Evolutionary conservation across 805 yeast species (phyloP).

Genomic region (Huiozyma sinensis): DNA sequence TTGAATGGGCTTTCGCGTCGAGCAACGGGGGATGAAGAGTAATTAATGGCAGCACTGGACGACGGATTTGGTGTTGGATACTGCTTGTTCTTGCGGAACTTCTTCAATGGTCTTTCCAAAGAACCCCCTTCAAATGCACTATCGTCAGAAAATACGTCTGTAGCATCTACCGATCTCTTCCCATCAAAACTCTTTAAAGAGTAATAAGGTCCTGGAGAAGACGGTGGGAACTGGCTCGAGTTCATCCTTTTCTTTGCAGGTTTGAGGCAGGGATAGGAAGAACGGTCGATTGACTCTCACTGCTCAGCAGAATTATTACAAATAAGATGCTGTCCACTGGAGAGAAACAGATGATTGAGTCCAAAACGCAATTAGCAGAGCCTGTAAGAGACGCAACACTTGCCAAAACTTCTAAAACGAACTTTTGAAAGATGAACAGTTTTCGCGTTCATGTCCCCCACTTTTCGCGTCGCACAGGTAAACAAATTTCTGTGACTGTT

Average conservation of each 20-base stretch:
- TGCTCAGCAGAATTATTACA: too few relatives aligned
- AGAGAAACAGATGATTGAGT: too few relatives aligned
- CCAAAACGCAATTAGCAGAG: too few relatives aligned
- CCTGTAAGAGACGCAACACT: too few relatives aligned
- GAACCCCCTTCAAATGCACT: not conserved
- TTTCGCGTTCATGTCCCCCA: too few relatives aligned
- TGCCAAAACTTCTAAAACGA: too few relatives aligned
- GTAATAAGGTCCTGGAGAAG: constrained; percentile 26
- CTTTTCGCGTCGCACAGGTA: too few relatives aligned
- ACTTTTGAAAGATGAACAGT: too few relatives aligned
- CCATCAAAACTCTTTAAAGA: not conserved
- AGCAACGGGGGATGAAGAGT: constrained; percentile 25
- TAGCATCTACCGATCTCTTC: not conserved
- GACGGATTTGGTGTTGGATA: constrained; percentile 73
- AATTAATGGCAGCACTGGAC: constrained; percentile 35
- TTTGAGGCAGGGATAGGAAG: too few relatives aligned
- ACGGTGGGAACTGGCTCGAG: constrained; percentile 22
- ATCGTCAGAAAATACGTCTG: not conserved
- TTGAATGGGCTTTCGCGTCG: not conserved
- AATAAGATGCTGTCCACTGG: too few relatives aligned
- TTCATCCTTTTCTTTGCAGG: too few relatives aligned
- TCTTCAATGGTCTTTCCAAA: not conserved
- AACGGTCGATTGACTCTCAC: too few relatives aligned
- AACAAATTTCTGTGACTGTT: not conserved
- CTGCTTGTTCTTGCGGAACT: not conserved